Conservation (phyloP, 2,329 filamentous ascomycete species). For the Colletotrichum viniferum region DNA sequence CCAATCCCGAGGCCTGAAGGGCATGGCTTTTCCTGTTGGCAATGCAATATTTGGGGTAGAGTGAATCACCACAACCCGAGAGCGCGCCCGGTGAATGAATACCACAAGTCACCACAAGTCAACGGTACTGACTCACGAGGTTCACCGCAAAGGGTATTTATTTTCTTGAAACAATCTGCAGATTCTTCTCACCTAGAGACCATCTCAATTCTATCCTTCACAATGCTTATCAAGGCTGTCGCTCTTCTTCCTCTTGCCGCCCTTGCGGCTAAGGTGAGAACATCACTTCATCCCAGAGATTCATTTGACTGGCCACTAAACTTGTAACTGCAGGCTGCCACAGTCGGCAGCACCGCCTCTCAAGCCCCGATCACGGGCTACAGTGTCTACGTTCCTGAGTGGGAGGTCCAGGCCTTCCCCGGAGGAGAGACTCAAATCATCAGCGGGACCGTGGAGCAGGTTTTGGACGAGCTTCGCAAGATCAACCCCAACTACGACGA, state of each 20-base stretch:
- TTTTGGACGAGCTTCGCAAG: neutral
- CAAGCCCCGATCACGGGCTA: neutral
- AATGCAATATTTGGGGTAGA: neutral
- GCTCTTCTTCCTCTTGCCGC: neutral
- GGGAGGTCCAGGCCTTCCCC: conserved; percentile 16
- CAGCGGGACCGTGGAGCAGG: conserved; percentile 17
- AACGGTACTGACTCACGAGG: neutral
- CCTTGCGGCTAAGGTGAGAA: neutral
- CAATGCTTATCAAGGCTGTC: neutral
- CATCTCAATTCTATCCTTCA: neutral
- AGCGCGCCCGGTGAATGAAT: neutral
- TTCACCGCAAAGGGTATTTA: neutral
- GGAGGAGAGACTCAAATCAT: conserved; percentile 1
- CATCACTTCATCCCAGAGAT: neutral
- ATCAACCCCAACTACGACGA: conserved; percentile 9
- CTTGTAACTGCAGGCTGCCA: neutral
- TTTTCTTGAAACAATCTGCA: neutral
- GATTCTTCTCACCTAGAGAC: neutral
- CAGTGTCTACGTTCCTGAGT: neutral
- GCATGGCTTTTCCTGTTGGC: neutral
- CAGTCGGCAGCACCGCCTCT: neutral
- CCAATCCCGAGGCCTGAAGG: neutral
- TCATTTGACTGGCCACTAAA: neutral
- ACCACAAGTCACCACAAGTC: neutral
- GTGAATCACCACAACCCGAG: neutral